These are phyloP conservation scores for Fusarium sp. DNA, from an alignment of 2,329 filamentous ascomycete genomes.

Conservation along the genomic window DNA sequence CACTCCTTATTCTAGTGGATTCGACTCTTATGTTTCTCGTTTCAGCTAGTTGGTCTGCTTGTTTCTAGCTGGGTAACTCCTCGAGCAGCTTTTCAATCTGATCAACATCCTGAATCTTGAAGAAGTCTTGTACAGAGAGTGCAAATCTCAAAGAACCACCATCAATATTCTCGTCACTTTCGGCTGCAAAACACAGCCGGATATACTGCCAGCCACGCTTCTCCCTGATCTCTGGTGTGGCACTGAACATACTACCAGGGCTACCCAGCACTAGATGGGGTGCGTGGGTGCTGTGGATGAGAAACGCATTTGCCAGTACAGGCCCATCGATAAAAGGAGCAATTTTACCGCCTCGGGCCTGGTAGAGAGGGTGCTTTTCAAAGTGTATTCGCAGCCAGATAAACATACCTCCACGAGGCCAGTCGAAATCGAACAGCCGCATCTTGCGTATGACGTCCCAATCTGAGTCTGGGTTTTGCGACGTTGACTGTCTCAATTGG, in stretches of 20 bases:
- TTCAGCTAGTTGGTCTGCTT: neutral
- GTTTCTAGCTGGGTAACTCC: constrained; percentile 42
- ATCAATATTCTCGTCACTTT: constrained; percentile 76
- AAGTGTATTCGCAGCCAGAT: constrained; percentile 82
- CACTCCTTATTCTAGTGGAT: neutral
- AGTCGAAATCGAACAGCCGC: constrained; percentile 78
- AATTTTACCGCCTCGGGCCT: constrained; percentile 43
- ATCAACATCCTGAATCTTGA: constrained; percentile 74
- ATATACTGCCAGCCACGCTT: constrained; percentile 76
- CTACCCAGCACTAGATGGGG: constrained; percentile 76
- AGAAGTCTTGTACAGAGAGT: constrained; percentile 78
- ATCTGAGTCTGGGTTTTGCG: constrained; percentile 62
- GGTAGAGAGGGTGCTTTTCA: constrained; percentile 76
- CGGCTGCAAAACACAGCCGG: constrained; percentile 86
- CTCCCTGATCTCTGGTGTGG: constrained; percentile 68
- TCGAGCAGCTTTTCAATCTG: constrained; percentile 73
- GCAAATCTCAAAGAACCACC: constrained; percentile 72
- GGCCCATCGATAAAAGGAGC: constrained; percentile 61
- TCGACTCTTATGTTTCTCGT: neutral
- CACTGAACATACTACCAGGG: constrained; percentile 79
- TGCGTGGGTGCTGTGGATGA: constrained; percentile 76
- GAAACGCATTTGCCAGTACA: constrained; percentile 72
- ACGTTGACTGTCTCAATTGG: constrained; percentile 71
- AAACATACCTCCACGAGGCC: constrained; percentile 92
- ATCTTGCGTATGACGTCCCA: constrained; percentile 83